Conservation (phyloP, 805 yeast species). For the Kuraishia hungarica region DNA sequence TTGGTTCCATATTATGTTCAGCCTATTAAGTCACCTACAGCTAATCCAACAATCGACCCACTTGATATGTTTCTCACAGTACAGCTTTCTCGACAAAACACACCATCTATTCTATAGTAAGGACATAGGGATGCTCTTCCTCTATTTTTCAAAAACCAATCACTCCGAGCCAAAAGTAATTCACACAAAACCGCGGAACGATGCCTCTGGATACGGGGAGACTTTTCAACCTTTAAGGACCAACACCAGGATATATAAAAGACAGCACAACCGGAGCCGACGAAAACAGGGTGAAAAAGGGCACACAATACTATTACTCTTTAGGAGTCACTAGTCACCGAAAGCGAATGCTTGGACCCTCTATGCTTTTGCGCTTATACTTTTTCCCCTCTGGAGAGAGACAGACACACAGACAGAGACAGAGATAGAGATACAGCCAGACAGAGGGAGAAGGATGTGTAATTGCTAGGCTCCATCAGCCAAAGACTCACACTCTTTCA, state of each 20-base stretch:
- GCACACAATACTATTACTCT: neutral
- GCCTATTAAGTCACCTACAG: neutral
- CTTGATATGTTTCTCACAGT: neutral
- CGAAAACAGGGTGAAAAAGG: neutral
- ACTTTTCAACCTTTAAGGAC: too few species aligned
- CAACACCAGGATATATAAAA: neutral
- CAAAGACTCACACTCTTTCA: neutral
- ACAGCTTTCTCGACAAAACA: too few species aligned
- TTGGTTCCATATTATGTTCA: neutral
- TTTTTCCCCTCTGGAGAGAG: neutral
- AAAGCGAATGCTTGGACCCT: neutral
- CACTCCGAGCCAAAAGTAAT: neutral
- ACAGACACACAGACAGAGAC: neutral
- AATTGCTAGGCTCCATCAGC: too few species aligned
- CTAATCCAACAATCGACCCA: neutral
- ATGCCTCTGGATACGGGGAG: neutral
- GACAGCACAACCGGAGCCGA: neutral
- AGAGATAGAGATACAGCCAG: neutral
- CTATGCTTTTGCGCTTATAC: neutral
- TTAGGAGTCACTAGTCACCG: neutral
- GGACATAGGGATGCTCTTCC: neutral
- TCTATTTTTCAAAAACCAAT: neutral
- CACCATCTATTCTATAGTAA: neutral
- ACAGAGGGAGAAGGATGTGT: neutral
- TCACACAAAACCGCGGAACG: neutral